Base-by-base conservation (phyloP, 2,329 filamentous ascomycete species). In the Pochonia chlamydosporia region DNA sequence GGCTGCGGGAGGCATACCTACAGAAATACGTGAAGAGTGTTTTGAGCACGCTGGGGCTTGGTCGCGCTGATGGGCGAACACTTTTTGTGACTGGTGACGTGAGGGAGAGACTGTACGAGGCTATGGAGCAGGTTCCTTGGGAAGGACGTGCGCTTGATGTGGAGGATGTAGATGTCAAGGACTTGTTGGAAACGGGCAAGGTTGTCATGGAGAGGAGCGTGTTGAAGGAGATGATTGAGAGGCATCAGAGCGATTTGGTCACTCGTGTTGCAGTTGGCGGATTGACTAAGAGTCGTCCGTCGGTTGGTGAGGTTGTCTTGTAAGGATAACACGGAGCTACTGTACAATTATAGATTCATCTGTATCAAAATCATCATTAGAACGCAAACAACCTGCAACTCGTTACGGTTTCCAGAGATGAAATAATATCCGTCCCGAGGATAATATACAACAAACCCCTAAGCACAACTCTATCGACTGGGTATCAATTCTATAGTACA, bases 91-190 rank as follows among this genome's bases (percentile, higher is more conserved):
- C 88, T 1, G 74, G 72, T 26, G 71, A 75, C 48, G 67, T 70
- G 56, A 74, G 85, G 52, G 72, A 78, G 36, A 76, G 80, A 47
- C 71, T 96, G 42, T 85, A 82, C 55, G 75, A 75, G 31, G 83
- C 84, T 28, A 73, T 96, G 61, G 75, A 78, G 44, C 70, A 79
- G 49, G 68, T 84, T 52, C 79, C 77, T 8, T 71, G 79, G 59
- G 78, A 90, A 52, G 89, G 87, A 18, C 79, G 82, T 47, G 84
- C 85, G 8, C 71, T 90, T 56, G 77, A 80, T 48, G 73, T 85
- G 49, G 72, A 77, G n/a, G 86, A 95, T 52, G 89, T 99, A 30
- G 93, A 97, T 68, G 89, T 99, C 52, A 99, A 97, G 78, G 88
- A 97, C 65, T 68, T 99, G 54, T 70, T 99, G 55, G 88, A 93